Conservation (phyloP, 208 protist species). For the Vickermania ingenoplastis region DNA sequence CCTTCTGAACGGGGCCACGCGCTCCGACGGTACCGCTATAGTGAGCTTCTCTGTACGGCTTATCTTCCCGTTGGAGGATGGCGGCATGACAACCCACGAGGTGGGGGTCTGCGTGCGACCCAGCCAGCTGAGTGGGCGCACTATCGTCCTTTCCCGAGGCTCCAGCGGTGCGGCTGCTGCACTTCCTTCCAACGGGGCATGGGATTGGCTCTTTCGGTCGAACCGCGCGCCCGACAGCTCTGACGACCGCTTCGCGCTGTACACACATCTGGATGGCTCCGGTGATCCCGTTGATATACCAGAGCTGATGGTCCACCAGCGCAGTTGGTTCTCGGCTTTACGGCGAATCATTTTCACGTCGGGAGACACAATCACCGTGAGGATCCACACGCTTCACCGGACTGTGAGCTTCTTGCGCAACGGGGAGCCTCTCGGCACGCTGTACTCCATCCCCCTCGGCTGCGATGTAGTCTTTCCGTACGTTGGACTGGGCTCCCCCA, state of each 20-base stretch:
- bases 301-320: conserved; percentile 39
- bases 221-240: background rate
- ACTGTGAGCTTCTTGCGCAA: conserved; percentile 74
- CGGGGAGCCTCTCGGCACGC: conserved; percentile 51
- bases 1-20: background rate
- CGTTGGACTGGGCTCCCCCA: conserved; percentile 71
- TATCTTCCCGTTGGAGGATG: background rate
- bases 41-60: background rate
- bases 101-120: background rate
- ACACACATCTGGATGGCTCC: conserved; percentile 50
- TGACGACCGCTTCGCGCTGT: conserved; percentile 40
- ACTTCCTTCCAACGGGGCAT: too few relatives aligned
- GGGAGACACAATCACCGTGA: conserved; percentile 77
- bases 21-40: too few relatives aligned
- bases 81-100: background rate
- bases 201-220: too few relatives aligned
- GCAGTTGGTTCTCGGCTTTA: conserved; percentile 59
- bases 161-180: background rate
- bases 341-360: conserved; percentile 70
- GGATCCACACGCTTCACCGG: conserved; percentile 39
- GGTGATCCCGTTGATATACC: conserved; percentile 7
- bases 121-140: background rate
- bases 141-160: background rate
- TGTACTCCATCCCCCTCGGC: conserved; percentile 42
- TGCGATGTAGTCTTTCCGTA: conserved; percentile 68